phyloP scores from a whole-genome alignment of 2,329 filamentous ascomycete genomes.

The Samsoniella hepiali region DNA sequence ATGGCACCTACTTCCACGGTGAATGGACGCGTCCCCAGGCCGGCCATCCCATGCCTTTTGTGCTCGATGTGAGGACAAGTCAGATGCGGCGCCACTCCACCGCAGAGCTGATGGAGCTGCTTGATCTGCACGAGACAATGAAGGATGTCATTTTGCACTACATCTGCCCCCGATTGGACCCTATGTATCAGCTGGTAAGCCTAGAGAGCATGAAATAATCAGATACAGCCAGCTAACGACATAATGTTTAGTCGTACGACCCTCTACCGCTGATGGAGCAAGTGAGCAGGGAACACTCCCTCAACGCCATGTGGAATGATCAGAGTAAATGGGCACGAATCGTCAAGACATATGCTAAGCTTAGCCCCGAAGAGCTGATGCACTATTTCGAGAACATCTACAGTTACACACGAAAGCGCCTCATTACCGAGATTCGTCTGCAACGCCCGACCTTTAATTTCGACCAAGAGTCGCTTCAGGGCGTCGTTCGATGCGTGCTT shows the following conservation, averaged over 20 bases:
- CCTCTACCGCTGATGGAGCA: constrained; percentile 25
- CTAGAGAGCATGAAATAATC: background rate
- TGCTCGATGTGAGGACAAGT: constrained; percentile 40
- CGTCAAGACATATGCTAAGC: constrained; percentile 46
- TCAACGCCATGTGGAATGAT: constrained; percentile 35
- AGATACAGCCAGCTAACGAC: background rate
- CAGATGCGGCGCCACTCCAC: constrained; percentile 45
- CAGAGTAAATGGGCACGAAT: constrained; percentile 38
- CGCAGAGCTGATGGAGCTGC: constrained; percentile 42
- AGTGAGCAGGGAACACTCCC: constrained; percentile 29
- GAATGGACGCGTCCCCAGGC: constrained; percentile 37
- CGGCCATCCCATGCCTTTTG: constrained; percentile 38
- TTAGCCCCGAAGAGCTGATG: constrained; percentile 48
- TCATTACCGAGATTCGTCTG: constrained; percentile 41
- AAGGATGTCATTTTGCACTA: constrained; percentile 43
- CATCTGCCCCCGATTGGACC: constrained; percentile 45
- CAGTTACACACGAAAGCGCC: constrained; percentile 43
- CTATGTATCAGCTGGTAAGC: constrained; percentile 35
- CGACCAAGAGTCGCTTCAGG: constrained; percentile 44
- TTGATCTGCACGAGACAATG: constrained; percentile 44
- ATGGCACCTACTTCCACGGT: constrained; percentile 50
- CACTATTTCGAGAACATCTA: constrained; percentile 46
- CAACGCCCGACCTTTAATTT: constrained; percentile 42
- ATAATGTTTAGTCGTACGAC: constrained; percentile 20
- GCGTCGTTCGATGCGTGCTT: constrained; percentile 36